A percentile compares a stretch with the other conserved stretches of the same genome.
These are phyloP conservation scores for Fistulinella prunicolor DNA, from an alignment of 768 basidiomycete genomes.

Conservation along the genomic window DNA sequence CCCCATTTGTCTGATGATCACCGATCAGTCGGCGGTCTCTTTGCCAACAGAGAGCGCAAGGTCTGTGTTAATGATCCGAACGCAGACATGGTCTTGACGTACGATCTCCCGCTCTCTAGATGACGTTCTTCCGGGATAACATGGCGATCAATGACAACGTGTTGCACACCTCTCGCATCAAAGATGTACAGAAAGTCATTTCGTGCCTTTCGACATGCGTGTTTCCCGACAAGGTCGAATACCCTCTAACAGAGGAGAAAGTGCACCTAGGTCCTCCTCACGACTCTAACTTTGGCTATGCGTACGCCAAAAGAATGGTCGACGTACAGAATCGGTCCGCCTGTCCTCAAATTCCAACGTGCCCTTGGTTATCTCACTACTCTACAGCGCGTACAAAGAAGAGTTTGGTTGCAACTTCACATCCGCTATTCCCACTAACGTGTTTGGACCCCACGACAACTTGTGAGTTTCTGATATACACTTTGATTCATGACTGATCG, in stretches of 20 bases:
- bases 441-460: constrained; percentile 96
- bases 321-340: constrained; percentile 92
- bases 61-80: constrained; percentile 33
- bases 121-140: constrained; percentile 93
- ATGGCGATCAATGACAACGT: constrained; percentile 95
- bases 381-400: constrained; percentile 84
- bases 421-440: constrained; percentile 94
- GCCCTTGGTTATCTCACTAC: neutral
- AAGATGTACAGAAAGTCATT: constrained; percentile 72
- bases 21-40: constrained; percentile 81
- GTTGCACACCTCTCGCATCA: constrained; percentile 68
- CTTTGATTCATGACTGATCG: constrained; percentile 2
- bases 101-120: constrained; percentile 41
- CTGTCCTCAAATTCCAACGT: neutral
- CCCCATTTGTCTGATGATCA: constrained; percentile 5
- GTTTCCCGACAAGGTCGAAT: constrained; percentile 92
- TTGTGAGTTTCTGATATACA: constrained; percentile 49
- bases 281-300: constrained; percentile 93
- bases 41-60: constrained; percentile 95
- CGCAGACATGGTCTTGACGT: neutral
- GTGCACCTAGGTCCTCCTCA: constrained; percentile 93
- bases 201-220: constrained; percentile 97
- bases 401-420: constrained; percentile 95
- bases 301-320: constrained; percentile 93
- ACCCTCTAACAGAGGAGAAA: constrained; percentile 90